These are phyloP conservation scores for Babesia divergens DNA, from an alignment of 169 alveolate genomes.

Conservation along the genomic window DNA sequence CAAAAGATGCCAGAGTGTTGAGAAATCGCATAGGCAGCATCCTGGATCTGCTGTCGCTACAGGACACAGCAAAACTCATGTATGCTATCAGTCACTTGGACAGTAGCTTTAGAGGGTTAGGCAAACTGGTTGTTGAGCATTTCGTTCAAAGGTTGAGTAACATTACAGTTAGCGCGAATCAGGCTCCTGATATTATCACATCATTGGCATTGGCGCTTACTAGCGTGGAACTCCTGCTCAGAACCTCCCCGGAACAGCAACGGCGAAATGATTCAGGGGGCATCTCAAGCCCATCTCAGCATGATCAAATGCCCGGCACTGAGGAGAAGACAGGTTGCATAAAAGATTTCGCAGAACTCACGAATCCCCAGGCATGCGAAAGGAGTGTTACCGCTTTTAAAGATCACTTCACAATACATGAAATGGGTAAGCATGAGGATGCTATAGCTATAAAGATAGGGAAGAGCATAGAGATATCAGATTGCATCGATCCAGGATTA, in stretches of 20 bases:
- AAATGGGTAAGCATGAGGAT: neutral
- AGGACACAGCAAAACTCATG: constrained; percentile 21
- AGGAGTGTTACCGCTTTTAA: neutral
- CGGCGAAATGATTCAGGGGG: too few relatives aligned
- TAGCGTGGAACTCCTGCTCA: neutral
- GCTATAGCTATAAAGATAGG: neutral
- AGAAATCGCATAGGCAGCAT: constrained; percentile 28
- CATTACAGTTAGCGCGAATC: neutral
- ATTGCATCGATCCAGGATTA: neutral
- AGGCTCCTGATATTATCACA: neutral
- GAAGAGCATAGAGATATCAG: neutral
- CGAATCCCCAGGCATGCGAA: neutral
- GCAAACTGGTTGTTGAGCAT: neutral
- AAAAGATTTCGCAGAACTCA: too few relatives aligned
- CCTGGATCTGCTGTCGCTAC: constrained; percentile 12
- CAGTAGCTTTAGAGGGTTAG: neutral
- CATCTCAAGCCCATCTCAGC: too few relatives aligned
- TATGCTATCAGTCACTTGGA: constrained; percentile 24
- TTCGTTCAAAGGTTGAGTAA: neutral
- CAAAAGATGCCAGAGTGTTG: constrained; percentile 5
- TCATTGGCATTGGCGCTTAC: constrained; percentile 6
- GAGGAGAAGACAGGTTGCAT: too few relatives aligned
- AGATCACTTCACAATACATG: neutral
- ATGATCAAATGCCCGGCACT: too few relatives aligned
- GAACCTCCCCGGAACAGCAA: neutral